Evolutionary conservation across 1,139 yeast species (phyloP).

Genomic region (Saccharomycopsis hybrid): DNA sequence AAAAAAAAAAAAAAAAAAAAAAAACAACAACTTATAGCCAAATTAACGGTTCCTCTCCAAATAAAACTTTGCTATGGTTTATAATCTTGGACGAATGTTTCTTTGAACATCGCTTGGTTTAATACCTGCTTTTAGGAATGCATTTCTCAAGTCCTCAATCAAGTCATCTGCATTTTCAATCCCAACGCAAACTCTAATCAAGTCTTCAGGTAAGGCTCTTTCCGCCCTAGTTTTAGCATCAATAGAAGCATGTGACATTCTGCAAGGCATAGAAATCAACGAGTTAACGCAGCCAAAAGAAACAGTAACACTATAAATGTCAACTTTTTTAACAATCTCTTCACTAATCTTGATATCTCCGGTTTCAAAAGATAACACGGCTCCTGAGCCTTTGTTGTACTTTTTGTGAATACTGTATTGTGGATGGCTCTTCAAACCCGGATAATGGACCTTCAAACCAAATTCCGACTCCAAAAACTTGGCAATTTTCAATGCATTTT

Average conservation of each 20-base stretch:
- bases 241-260: slow-evolving; percentile 95
- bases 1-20: too few species aligned
- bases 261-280: slow-evolving; percentile 85
- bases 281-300: slow-evolving; percentile 94
- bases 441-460: slow-evolving; percentile 62
- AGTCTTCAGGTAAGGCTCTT: slow-evolving; percentile 86
- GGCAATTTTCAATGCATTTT: slow-evolving; percentile 68
- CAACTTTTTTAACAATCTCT: slow-evolving; percentile 60
- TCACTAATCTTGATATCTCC: slow-evolving; percentile 65
- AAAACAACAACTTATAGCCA: too few species aligned
- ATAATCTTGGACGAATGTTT: too few species aligned
- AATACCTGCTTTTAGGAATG: slow-evolving; percentile 56
- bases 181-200: slow-evolving; percentile 83
- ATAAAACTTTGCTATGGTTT: too few species aligned
- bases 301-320: slow-evolving; percentile 82
- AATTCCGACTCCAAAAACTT: slow-evolving; percentile 56
- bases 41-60: too few species aligned
- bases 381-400: slow-evolving; percentile 82
- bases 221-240: slow-evolving; percentile 81
- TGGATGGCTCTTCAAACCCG: slow-evolving; percentile 78
- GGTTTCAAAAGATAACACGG: slow-evolving; percentile 83
- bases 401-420: slow-evolving; percentile 72
- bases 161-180: slow-evolving; percentile 61
- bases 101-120: too few species aligned
- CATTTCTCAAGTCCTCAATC: slow-evolving; percentile 58